Evolutionary conservation across 768 basidiomycete species (phyloP).

Genomic region (Scleroderma bovista): DNA sequence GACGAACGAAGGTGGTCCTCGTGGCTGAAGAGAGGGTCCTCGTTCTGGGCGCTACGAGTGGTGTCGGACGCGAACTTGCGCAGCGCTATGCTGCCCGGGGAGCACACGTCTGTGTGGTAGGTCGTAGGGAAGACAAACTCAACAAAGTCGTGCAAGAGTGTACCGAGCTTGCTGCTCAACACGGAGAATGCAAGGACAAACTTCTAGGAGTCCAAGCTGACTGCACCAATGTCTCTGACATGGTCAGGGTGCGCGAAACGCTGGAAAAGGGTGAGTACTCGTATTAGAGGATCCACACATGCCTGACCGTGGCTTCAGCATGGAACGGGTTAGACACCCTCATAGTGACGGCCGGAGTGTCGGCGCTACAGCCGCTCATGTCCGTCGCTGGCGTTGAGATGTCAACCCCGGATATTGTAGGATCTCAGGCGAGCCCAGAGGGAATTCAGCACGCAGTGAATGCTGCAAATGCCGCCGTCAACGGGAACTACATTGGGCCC

Average conservation of each 20-base stretch:
- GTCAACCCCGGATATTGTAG: slow-evolving; percentile 21
- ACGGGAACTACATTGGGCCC: slow-evolving; percentile 67
- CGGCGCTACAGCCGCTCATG: slow-evolving; percentile 72
- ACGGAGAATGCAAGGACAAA: slow-evolving; percentile 16
- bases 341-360: slow-evolving; percentile 78
- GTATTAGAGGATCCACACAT: neutral
- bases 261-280: slow-evolving; percentile 49
- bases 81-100: slow-evolving; percentile 68
- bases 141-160: slow-evolving; percentile 62
- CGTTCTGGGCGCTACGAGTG: slow-evolving; percentile 78
- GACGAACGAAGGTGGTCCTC: slow-evolving; percentile 34
- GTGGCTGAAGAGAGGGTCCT: slow-evolving; percentile 63
- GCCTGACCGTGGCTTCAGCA: slow-evolving; percentile 35
- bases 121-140: slow-evolving; percentile 52
- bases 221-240: slow-evolving; percentile 58
- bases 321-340: slow-evolving; percentile 85
- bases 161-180: slow-evolving; percentile 17
- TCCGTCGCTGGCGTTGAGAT: slow-evolving; percentile 55
- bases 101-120: slow-evolving; percentile 69
- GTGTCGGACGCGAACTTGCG: slow-evolving; percentile 72
- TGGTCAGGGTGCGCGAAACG: slow-evolving; percentile 50
- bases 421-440: slow-evolving; percentile 39
- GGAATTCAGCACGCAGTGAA: slow-evolving; percentile 58
- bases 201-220: slow-evolving; percentile 56
- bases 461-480: slow-evolving; percentile 50